Evolutionary conservation across 495 filamentous ascomycete genomes (phyloP).

Genomic region (Penicillium silybi): DNA sequence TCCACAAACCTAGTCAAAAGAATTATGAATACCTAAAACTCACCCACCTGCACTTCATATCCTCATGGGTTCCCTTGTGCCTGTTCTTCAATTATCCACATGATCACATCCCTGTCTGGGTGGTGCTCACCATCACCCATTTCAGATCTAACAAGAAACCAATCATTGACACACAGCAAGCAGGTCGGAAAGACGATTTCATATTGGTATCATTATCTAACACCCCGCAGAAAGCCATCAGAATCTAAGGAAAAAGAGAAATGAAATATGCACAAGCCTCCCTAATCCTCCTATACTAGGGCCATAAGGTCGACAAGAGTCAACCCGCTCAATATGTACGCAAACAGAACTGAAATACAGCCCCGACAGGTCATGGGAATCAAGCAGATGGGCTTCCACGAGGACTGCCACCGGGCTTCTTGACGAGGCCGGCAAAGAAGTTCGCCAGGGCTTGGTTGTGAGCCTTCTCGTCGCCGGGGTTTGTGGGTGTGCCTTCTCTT

Average conservation of each 20-base stretch:
- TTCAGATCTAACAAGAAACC: too few species aligned
- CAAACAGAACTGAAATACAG: conserved; percentile 33
- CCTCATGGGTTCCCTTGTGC: too few species aligned
- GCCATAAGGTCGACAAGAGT: conserved; percentile 28
- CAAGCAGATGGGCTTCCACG: conserved; percentile 41
- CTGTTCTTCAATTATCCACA: too few species aligned
- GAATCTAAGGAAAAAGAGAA: conserved; percentile 7
- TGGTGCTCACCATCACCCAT: too few species aligned
- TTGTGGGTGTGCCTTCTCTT: conserved; percentile 31
- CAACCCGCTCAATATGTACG: conserved; percentile 31
- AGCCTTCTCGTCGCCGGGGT: conserved; percentile 51
- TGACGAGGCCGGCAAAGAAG: conserved; percentile 66
- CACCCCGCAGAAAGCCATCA: conserved; percentile 24
- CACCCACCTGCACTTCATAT: too few species aligned
- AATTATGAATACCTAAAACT: too few species aligned
- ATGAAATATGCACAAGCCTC: conserved; percentile 12
- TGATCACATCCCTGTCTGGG: too few species aligned
- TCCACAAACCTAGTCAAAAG: too few species aligned
- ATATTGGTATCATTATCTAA: conserved; percentile 36
- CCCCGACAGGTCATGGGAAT: conserved; percentile 14
- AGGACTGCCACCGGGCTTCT: conserved; percentile 47
- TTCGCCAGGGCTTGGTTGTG: conserved; percentile 64
- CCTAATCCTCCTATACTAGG: conserved; percentile 9
- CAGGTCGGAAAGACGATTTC: conserved; percentile 10
- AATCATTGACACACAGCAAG: too few species aligned